These are phyloP conservation scores for Tetracladium marchalianum DNA, from an alignment of 495 filamentous ascomycete genomes.

Conservation along the genomic window DNA sequence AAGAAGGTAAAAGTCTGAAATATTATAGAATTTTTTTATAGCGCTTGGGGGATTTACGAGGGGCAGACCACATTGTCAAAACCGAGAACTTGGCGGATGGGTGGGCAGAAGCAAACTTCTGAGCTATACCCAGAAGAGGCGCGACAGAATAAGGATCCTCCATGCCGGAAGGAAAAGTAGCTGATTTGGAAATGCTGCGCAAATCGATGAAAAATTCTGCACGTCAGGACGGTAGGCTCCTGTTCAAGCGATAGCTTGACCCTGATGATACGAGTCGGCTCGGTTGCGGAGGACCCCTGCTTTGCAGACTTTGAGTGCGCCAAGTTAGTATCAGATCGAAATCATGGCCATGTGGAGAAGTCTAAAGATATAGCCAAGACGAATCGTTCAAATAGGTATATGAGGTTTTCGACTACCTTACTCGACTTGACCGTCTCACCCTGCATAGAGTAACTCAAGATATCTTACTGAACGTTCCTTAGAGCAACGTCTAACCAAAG, in stretches of 20 bases:
- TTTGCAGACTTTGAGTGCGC: conserved; percentile 24
- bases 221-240: conserved; percentile 11
- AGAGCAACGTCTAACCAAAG: too few species aligned
- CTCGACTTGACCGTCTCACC: too few species aligned
- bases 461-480: too few species aligned
- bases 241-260: conserved; percentile 18
- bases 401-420: too few species aligned
- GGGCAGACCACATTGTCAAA: conserved; percentile 37
- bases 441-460: too few species aligned
- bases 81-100: conserved; percentile 27
- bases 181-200: conserved; percentile 10
- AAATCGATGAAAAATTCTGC: conserved; percentile 27
- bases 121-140: conserved; percentile 7
- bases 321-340: too few species aligned
- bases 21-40: too few species aligned
- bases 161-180: conserved; percentile 3
- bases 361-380: too few species aligned
- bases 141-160: conserved; percentile 10
- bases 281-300: conserved; percentile 19
- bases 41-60: too few species aligned
- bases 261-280: conserved; percentile 4
- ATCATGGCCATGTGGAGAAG: too few species aligned
- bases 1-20: conserved; percentile 41
- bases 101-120: conserved; percentile 11
- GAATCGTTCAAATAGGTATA: too few species aligned